These are phyloP conservation scores for Amanita pseudoporphyria DNA, from an alignment of 768 basidiomycete genomes.

Conservation along the genomic window DNA sequence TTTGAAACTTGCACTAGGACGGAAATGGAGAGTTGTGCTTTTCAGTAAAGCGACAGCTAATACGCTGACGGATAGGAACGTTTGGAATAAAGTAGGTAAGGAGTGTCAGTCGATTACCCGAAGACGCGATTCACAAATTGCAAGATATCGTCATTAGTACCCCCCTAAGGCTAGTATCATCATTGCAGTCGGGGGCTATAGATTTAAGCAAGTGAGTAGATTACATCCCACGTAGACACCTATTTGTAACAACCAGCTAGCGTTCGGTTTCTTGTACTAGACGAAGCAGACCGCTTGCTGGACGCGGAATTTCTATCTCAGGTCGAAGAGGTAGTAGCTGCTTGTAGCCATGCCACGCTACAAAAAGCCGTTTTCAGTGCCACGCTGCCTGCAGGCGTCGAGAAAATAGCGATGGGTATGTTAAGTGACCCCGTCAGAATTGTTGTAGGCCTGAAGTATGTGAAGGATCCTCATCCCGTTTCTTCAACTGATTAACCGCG, in stretches of 20 bases:
- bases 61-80: slow-evolving; percentile 64
- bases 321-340: slow-evolving; percentile 76
- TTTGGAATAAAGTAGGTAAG: slow-evolving; percentile 69
- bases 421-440: slow-evolving; percentile 81
- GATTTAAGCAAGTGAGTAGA: slow-evolving; percentile 61
- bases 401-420: slow-evolving; percentile 81
- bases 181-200: slow-evolving; percentile 59
- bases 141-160: slow-evolving; percentile 89
- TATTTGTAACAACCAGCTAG: slow-evolving; percentile 28
- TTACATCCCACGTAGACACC: background rate
- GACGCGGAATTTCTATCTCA: slow-evolving; percentile 85
- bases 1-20: slow-evolving; percentile 69
- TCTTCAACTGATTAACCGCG: slow-evolving; percentile 4
- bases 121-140: background rate
- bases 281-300: slow-evolving; percentile 88
- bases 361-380: slow-evolving; percentile 94
- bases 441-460: slow-evolving; percentile 94
- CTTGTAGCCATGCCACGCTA: slow-evolving; percentile 57
- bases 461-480: background rate
- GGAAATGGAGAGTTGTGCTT: slow-evolving; percentile 74
- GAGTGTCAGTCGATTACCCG: slow-evolving; percentile 11
- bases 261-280: slow-evolving; percentile 78
- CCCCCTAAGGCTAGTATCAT: slow-evolving; percentile 78
- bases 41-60: slow-evolving; percentile 88
- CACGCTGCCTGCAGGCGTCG: slow-evolving; percentile 82